Evolutionary conservation across 164 flowering plant species (phyloP), one percentile per base, ranked within the genome.

Genomic region (Vitis riparia): DNA sequence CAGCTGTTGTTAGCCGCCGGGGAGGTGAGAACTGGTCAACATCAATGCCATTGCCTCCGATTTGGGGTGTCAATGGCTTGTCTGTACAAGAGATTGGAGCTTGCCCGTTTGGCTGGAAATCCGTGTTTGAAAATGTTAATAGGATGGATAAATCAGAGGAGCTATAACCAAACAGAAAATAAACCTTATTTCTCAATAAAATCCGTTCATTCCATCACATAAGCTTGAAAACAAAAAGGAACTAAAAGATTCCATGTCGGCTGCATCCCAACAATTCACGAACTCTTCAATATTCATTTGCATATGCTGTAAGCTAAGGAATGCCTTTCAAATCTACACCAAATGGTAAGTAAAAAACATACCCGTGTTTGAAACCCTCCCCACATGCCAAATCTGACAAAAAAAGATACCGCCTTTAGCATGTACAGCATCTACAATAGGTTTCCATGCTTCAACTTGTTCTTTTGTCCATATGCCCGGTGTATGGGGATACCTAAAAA

Each of bases 381-480:
- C 89, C 0, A 52, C 75, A 59, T 86, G 87, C 86, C 86, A 84
- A 68, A 86, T 71, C 66, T 84, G 89, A 63, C 86, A 82, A 57
- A 84, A 84, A 78, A 86, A 82, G 56, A 74, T 29, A 17, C 78
- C 87, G 30, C 87, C 86, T 69, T 86, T 86, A 2, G 68, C 82
- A 76, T 86, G 87, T 52, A 86, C 86, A 55, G 79, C 89, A 19
- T 84, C 60, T 1, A 82, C 87, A 61, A 86, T 79, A 14, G 89
- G 87, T 61, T 81, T 86, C 87, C 89, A 86, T 13, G 83, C 89
- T 55, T 84, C 83, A 6, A 86, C 85, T 61, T 86, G 89, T 66
- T 86, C 87, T 50, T 75, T 75, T 5, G 80, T 84, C 90, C 86
- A 82, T 19, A 84, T 82, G 8, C 90, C 90, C 16, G 90, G 88